A percentile compares a stretch with the other conserved stretches of the same genome.
These are phyloP conservation scores for Trametes cubensis DNA, from an alignment of 768 basidiomycete genomes.

Conservation along the genomic window DNA sequence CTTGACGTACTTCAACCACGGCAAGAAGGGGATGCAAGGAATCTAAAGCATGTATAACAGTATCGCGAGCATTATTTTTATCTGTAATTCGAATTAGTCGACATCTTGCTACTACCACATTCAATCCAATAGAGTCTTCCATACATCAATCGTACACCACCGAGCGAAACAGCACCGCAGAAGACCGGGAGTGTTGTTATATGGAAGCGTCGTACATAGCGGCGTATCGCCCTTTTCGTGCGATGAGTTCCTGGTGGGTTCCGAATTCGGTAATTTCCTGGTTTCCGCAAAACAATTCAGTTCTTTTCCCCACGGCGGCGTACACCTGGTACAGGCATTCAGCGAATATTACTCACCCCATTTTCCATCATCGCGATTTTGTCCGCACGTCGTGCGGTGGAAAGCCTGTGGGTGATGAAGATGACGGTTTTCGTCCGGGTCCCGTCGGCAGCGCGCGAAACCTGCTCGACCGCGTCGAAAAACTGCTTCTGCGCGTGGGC, in stretches of 20 bases:
- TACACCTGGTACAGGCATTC: too few species aligned
- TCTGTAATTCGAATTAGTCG: conserved; percentile 21
- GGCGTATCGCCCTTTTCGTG: conserved; percentile 64
- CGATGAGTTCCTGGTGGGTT: conserved; percentile 67
- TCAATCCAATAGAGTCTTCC: conserved; percentile 6
- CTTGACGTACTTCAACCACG: conserved; percentile 68
- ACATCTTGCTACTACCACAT: background rate
- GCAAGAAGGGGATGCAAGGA: conserved; percentile 39
- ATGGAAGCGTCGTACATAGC: conserved; percentile 71
- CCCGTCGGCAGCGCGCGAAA: conserved; percentile 60
- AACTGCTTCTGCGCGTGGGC: conserved; percentile 79
- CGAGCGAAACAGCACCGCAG: background rate
- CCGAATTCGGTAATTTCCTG: conserved; percentile 80
- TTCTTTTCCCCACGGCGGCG: too few species aligned
- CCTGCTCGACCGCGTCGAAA: conserved; percentile 71
- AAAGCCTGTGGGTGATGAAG: conserved; percentile 82
- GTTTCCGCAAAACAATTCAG: background rate
- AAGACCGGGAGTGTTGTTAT: conserved; percentile 34
- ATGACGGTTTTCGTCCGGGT: conserved; percentile 70
- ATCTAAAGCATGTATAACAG: conserved; percentile 17
- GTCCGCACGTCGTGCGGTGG: conserved; percentile 80
- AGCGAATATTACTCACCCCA: conserved; percentile 45
- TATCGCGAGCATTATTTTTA: conserved; percentile 18
- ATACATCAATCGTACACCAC: background rate
- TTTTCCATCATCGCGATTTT: conserved; percentile 87